phyloP scores from a whole-genome alignment of 345 rosid species.

The Salix viminalis region DNA sequence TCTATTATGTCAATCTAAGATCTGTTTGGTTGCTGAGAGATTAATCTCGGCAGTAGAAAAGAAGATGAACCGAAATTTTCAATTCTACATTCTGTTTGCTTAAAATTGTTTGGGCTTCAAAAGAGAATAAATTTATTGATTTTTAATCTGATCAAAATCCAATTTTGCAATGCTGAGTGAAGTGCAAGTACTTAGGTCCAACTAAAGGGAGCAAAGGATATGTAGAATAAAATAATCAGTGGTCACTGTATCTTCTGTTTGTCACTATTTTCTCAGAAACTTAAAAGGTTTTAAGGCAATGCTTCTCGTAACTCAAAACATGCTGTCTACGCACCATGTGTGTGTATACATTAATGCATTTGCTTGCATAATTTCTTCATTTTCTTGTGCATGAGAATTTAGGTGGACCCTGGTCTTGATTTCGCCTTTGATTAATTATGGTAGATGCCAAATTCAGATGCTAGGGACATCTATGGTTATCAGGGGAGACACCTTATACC shows the following conservation, averaged over 20 bases:
- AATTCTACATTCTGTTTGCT: neutral
- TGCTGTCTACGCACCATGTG: too few species aligned
- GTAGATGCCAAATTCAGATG: neutral
- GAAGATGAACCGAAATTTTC: neutral
- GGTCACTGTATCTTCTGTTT: too few species aligned
- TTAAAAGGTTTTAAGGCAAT: too few species aligned
- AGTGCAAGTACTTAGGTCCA: neutral
- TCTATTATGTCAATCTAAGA: neutral
- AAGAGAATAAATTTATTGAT: neutral
- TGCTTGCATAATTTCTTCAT: too few species aligned
- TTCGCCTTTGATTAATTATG: neutral
- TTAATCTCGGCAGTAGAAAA: neutral
- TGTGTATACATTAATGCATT: too few species aligned
- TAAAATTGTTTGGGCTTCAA: neutral
- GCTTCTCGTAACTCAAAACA: too few species aligned
- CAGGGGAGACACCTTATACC: neutral
- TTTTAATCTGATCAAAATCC: neutral
- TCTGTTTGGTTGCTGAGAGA: slow-evolving; percentile 1
- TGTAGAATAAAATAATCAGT: too few species aligned
- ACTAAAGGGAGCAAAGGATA: too few species aligned
- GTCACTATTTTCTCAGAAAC: too few species aligned
- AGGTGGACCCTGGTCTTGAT: too few species aligned
- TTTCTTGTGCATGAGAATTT: too few species aligned
- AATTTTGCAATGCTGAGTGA: neutral
- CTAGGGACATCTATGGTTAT: neutral